These are phyloP conservation scores for Xylaria curta DNA, from an alignment of 495 filamentous ascomycete species.

Conservation along the genomic window DNA sequence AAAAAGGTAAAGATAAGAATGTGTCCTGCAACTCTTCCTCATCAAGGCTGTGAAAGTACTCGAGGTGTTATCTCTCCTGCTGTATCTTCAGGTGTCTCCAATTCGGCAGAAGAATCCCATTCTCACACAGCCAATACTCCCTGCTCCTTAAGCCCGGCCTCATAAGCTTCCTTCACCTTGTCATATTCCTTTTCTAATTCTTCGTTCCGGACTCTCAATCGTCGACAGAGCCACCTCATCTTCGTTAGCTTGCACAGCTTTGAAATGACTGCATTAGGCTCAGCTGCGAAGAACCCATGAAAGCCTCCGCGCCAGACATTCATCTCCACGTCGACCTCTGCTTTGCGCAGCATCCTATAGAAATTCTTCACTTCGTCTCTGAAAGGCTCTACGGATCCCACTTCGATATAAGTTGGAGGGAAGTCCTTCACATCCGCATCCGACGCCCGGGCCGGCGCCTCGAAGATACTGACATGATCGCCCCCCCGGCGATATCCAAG, in stretches of 20 bases:
- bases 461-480: conserved; percentile 22
- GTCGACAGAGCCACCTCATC: conserved; percentile 23
- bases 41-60: not conserved
- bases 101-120: not conserved
- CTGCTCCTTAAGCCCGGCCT: not conserved
- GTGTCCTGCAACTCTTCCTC: not conserved
- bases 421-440: conserved; percentile 12
- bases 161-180: conserved; percentile 15
- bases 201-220: not conserved
- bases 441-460: conserved; percentile 24
- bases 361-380: conserved; percentile 35
- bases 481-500: conserved; percentile 18
- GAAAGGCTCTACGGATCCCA: conserved; percentile 25
- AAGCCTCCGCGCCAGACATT: conserved; percentile 32
- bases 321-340: conserved; percentile 44
- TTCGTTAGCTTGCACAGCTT: conserved; percentile 16
- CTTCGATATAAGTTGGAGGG: conserved; percentile 29
- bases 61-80: not conserved
- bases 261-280: conserved; percentile 22
- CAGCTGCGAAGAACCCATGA: conserved; percentile 27
- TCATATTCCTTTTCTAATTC: conserved; percentile 13
- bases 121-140: not conserved
- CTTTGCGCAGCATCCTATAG: conserved; percentile 33
- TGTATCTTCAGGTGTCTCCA: not conserved
- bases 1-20: not conserved